Percentiles rank a stretch among this genome's conserved stretches.
Evolutionary conservation across 768 basidiomycete genomes (phyloP).

Genomic region (Tricholoma hemisulphureum): DNA sequence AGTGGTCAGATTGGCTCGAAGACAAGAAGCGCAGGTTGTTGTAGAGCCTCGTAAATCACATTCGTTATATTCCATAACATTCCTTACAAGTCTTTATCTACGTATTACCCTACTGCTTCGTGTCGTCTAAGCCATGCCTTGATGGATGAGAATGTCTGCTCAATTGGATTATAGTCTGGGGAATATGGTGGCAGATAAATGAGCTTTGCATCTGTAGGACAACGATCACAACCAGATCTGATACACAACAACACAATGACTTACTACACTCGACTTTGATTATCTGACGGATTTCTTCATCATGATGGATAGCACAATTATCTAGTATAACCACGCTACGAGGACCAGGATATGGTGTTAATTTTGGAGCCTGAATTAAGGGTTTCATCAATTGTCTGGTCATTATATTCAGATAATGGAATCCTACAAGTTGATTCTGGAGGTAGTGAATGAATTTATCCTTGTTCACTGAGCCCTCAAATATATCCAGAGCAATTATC

Average conservation of each 20-base stretch:
- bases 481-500: background rate
- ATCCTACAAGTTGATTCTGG: no score
- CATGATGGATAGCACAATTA: background rate
- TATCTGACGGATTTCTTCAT: background rate
- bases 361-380: background rate
- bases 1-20: constrained; percentile 12
- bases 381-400: no score
- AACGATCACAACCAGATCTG: background rate
- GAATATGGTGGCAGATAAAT: background rate
- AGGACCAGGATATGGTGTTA: background rate
- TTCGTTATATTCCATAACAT: no score
- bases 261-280: background rate
- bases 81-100: no score
- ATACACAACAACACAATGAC: background rate
- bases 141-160: background rate
- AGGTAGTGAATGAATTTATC: no score
- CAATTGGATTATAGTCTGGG: background rate
- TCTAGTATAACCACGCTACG: background rate
- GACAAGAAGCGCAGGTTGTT: constrained; percentile 9
- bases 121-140: background rate
- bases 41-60: no score
- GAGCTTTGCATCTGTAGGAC: background rate
- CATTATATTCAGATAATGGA: no score
- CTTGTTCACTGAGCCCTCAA: background rate
- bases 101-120: no score